Base-by-base conservation (phyloP, 208 protist species). In the Wallacemonas rigidus region DNA sequence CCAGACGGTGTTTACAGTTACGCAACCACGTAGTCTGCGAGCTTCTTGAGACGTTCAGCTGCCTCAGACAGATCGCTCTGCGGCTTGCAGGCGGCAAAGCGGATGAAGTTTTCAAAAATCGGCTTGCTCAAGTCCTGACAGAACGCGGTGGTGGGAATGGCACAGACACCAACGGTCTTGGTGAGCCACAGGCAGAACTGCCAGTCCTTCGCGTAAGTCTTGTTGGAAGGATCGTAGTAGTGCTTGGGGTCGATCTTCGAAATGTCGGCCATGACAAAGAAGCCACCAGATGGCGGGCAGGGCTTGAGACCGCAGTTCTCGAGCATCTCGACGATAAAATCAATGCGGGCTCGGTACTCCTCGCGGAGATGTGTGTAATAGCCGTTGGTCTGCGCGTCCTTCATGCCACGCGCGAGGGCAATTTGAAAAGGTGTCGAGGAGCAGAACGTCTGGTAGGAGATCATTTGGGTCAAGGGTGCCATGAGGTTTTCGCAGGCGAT, bases 151-250 rank as follows among this genome's bases (percentile, higher is more conserved):
- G 83, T 82, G 3, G 94, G 94, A 60, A 98, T 98, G 0, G 85
- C 85, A 39, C 91, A 90, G 0, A 98, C 90, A 17, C 92, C 93
- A 67, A 94, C 85, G 0, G 79, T 83, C 38, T 85, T 87, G 8
- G 89, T 97, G 5, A 98, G 67, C 92, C 93, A 98, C 14, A 88
- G 74, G 71, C 90, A 95, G 40, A 98, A 93, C 60, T 95, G 85
- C 76, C 89, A 96, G 75, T 98, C 94, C 39, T 78, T 80, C 35
- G 80, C 77, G 40, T 85, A 72, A 0, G 61, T 44, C 58, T 41
- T 88, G 60, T 89, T 83, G 11, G 79, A 65, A 1, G 80, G 78
- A 63, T 93, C 77, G 53, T 85, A 85, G 71, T 83, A 94, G 72
- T 90, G 82, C 69, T 81, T 82, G 12, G 83, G 82, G 36, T 87